These are phyloP conservation scores for Thelonectria blattea DNA, from an alignment of 2,329 filamentous ascomycete species.

Conservation along the genomic window DNA sequence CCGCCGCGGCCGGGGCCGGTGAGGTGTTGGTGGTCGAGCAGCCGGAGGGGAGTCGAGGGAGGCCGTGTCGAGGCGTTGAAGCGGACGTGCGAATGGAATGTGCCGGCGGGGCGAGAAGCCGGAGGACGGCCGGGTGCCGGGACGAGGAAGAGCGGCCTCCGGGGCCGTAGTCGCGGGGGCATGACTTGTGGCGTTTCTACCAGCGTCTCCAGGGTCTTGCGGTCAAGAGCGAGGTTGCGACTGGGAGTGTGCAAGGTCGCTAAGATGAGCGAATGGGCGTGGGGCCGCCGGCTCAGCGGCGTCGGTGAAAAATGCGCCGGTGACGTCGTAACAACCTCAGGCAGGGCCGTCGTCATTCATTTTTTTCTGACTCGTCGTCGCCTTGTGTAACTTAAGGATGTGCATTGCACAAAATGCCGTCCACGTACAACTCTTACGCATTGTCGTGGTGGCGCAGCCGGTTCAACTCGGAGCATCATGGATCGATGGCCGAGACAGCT, in stretches of 20 bases:
- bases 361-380: background rate
- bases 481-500: background rate
- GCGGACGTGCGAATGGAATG: background rate
- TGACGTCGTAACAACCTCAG: constrained; percentile 2
- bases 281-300: constrained; percentile 1
- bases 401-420: background rate
- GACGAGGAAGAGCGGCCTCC: constrained; percentile 3
- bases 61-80: constrained; percentile 15
- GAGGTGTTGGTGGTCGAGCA: constrained; percentile 43
- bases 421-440: constrained; percentile 5
- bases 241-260: background rate
- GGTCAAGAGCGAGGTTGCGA: background rate
- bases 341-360: constrained; percentile 6
- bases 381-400: no score
- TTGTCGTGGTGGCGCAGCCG: constrained; percentile 11
- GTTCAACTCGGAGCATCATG: background rate
- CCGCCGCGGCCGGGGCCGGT: constrained; percentile 24
- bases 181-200: background rate
- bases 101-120: constrained; percentile 14
- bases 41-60: constrained; percentile 12
- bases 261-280: background rate
- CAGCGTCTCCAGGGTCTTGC: no score
- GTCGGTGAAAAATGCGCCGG: constrained; percentile 7
- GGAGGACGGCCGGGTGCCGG: constrained; percentile 24
- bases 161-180: constrained; percentile 10